phyloP scores from a whole-genome alignment of 345 rosid genomes.

The Arabis hirsuta region DNA sequence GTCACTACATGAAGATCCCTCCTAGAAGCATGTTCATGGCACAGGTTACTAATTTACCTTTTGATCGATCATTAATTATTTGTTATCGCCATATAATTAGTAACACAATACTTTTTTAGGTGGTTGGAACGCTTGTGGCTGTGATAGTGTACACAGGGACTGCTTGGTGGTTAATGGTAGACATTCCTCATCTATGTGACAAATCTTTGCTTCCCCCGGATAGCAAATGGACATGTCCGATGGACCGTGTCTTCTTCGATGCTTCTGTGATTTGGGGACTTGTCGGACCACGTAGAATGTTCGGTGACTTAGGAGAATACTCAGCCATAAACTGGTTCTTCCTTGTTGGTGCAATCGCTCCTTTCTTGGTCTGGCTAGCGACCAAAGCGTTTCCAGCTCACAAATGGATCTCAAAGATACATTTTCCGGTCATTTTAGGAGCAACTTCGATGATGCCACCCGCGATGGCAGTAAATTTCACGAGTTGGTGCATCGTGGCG shows the following conservation, averaged over 20 bases:
- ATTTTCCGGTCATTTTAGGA: conserved; percentile 74
- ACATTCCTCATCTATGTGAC: conserved; percentile 70
- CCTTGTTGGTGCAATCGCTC: conserved; percentile 63
- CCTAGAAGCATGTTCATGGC: conserved; percentile 86
- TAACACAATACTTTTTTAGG: conserved; percentile 45
- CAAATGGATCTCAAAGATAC: conserved; percentile 62
- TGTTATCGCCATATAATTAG: background rate
- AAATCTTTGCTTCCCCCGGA: conserved; percentile 51
- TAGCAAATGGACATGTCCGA: conserved; percentile 82
- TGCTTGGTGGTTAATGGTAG: conserved; percentile 89
- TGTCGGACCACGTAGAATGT: conserved; percentile 78
- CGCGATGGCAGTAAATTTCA: conserved; percentile 70
- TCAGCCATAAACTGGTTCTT: conserved; percentile 73
- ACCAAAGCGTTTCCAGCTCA: conserved; percentile 61
- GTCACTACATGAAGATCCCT: conserved; percentile 95
- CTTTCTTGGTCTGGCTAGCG: conserved; percentile 68
- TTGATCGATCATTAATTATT: background rate
- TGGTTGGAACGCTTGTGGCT: conserved; percentile 65
- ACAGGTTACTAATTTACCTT: conserved; percentile 13
- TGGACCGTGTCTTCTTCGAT: conserved; percentile 68
- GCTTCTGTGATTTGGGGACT: conserved; percentile 93
- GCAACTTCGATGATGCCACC: conserved; percentile 79
- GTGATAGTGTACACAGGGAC: conserved; percentile 58
- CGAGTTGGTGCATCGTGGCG: conserved; percentile 66
- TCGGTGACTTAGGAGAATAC: conserved; percentile 73